These are phyloP conservation scores for Pyrenochaeta sp. DNA, from an alignment of 2,329 filamentous ascomycete genomes.

Conservation along the genomic window DNA sequence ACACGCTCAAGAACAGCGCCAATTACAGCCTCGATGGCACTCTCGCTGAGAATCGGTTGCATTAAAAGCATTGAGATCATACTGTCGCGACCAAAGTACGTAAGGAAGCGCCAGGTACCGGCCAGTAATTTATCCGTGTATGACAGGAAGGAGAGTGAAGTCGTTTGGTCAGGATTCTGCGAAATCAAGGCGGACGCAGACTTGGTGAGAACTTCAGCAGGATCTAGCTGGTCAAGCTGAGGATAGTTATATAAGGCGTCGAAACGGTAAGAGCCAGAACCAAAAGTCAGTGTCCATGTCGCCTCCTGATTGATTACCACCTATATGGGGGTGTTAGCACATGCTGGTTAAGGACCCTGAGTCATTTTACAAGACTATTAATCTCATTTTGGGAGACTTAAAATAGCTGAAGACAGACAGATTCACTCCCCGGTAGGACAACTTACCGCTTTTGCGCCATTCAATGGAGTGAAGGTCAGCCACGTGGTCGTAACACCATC, in stretches of 20 bases:
- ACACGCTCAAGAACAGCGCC: slow-evolving; percentile 68
- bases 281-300: slow-evolving; percentile 58
- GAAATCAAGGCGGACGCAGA: slow-evolving; percentile 57
- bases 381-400: no score
- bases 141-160: slow-evolving; percentile 69
- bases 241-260: slow-evolving; percentile 69
- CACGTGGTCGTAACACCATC: slow-evolving; percentile 68
- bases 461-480: slow-evolving; percentile 54
- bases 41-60: slow-evolving; percentile 65
- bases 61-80: slow-evolving; percentile 69
- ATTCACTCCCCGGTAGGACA: background rate
- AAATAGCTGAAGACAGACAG: background rate
- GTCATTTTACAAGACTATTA: no score
- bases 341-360: background rate
- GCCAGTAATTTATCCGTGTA: slow-evolving; percentile 70
- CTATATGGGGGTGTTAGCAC: background rate
- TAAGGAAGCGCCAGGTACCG: slow-evolving; percentile 72
- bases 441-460: slow-evolving; percentile 25
- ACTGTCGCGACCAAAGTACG: slow-evolving; percentile 72
- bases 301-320: slow-evolving; percentile 16
- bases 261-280: slow-evolving; percentile 65
- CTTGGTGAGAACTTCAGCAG: slow-evolving; percentile 60
- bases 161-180: slow-evolving; percentile 57
- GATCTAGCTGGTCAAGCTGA: slow-evolving; percentile 64
- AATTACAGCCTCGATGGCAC: slow-evolving; percentile 68